phyloP scores from a whole-genome alignment of 2,329 filamentous ascomycete species.

The Blumeria graminis region DNA sequence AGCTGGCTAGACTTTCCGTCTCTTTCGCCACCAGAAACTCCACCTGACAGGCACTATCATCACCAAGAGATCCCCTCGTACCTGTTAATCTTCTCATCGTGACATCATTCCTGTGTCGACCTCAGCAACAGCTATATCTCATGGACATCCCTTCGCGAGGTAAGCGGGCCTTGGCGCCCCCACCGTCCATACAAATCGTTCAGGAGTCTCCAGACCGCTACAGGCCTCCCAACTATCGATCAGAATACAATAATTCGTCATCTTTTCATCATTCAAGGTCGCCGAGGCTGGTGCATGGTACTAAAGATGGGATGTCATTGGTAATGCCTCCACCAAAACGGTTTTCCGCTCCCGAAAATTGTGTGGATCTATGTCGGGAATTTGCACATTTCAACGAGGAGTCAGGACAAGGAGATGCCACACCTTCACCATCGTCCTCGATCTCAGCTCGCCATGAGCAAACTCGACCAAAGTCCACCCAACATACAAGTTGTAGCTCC shows the following conservation, averaged over 20 bases:
- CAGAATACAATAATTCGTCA: conserved; percentile 15
- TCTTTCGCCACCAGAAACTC: conserved; percentile 7
- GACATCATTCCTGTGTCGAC: conserved; percentile 11
- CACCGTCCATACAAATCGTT: conserved; percentile 20
- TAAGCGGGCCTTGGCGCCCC: conserved; percentile 11
- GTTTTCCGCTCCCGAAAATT: conserved; percentile 25
- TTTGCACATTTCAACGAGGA: conserved; percentile 29
- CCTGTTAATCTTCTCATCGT: conserved; percentile 1
- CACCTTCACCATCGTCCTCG: conserved; percentile 12
- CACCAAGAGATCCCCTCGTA: neutral
- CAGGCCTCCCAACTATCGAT: conserved; percentile 8
- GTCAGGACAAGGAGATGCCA: conserved; percentile 19
- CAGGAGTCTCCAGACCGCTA: conserved; percentile 18
- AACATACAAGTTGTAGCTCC: conserved; percentile 21
- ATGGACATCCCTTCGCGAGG: conserved; percentile 21
- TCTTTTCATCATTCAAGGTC: conserved; percentile 19
- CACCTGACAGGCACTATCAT: conserved; percentile 3
- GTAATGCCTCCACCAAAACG: conserved; percentile 38
- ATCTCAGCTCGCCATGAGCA: no score
- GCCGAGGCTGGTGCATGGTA: conserved; percentile 38
- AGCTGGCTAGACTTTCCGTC: conserved; percentile 4
- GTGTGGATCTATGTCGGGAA: conserved; percentile 32
- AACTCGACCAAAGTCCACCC: conserved; percentile 20
- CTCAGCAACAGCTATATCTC: conserved; percentile 2
- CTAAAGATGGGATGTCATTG: conserved; percentile 28